A percentile compares a stretch with the other conserved stretches of the same genome.
phyloP scores from a whole-genome alignment of 768 basidiomycete species.

The Mycena alexandri region DNA sequence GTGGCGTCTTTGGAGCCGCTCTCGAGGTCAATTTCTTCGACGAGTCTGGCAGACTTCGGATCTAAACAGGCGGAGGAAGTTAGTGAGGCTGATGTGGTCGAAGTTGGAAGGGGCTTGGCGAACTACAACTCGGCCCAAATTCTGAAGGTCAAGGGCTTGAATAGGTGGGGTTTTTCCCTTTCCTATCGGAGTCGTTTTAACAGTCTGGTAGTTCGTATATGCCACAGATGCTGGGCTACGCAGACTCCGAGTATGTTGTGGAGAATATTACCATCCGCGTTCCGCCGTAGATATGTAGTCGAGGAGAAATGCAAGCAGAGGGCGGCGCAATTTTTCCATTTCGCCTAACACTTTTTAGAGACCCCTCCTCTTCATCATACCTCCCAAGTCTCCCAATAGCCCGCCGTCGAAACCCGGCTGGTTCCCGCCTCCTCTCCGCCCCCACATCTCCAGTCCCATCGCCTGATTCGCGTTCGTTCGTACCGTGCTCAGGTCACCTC shows the following conservation, averaged over 20 bases:
- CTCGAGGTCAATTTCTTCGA: slow-evolving; percentile 52
- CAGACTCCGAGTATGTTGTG: slow-evolving; percentile 96
- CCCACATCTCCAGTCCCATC: too few relatives aligned
- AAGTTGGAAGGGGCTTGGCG: slow-evolving; percentile 94
- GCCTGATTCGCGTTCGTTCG: too few relatives aligned
- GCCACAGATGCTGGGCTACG: slow-evolving; percentile 86
- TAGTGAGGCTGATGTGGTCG: slow-evolving; percentile 75
- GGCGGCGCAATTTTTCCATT: too few relatives aligned
- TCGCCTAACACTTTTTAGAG: too few relatives aligned
- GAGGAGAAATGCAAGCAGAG: too few relatives aligned
- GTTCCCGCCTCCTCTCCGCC: too few relatives aligned
- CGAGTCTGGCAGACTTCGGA: slow-evolving; percentile 41
- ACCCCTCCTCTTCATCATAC: too few relatives aligned
- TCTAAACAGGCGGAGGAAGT: slow-evolving; percentile 49
- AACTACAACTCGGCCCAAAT: slow-evolving; percentile 98
- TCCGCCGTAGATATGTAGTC: slow-evolving; percentile 51
- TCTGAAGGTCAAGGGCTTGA: slow-evolving; percentile 85
- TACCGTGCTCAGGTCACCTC: too few relatives aligned
- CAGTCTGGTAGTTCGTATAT: slow-evolving; percentile 76
- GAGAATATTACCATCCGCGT: slow-evolving; percentile 91
- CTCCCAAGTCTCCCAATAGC: too few relatives aligned
- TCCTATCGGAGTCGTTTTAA: slow-evolving; percentile 25
- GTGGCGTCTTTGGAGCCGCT: slow-evolving; percentile 62
- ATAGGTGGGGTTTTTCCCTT: slow-evolving; percentile 74
- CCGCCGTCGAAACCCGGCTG: too few relatives aligned